Percentiles rank a stretch among this genome's conserved stretches.
These are phyloP conservation scores for Neckera pumila DNA, from an alignment of 225 moss, liverwort and hornwort species.

Conservation along the genomic window DNA sequence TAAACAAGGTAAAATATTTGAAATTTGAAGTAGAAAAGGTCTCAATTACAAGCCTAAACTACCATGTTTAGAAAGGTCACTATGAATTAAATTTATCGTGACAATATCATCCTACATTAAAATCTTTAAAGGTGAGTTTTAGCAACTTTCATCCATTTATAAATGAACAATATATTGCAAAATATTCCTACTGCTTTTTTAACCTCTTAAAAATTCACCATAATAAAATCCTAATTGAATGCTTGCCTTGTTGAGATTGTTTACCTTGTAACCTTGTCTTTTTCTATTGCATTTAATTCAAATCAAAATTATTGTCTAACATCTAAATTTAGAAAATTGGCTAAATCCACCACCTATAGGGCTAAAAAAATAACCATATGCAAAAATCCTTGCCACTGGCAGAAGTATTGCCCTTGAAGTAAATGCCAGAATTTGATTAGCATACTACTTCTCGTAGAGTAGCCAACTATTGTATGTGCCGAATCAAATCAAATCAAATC, in stretches of 20 bases:
- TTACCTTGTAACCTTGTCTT: not conserved
- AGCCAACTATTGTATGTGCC: too few relatives aligned
- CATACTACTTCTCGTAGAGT: accelerated
- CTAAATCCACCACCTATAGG: too few relatives aligned
- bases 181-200: too few relatives aligned
- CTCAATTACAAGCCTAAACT: not conserved
- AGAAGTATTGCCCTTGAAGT: accelerated
- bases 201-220: too few relatives aligned
- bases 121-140: not conserved
- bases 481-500: not conserved
- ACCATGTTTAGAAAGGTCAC: not conserved
- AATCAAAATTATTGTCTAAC: accelerated
- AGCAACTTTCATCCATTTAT: not conserved
- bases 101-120: not conserved
- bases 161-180: not conserved
- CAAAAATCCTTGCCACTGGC: accelerated
- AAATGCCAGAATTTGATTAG: accelerated
- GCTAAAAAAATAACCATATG: too few relatives aligned
- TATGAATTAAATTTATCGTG: not conserved
- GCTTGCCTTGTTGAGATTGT: not conserved
- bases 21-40: not conserved
- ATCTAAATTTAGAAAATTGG: not conserved
- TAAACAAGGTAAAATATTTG: not conserved
- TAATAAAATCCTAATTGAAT: not conserved
- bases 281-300: not conserved